A percentile compares a stretch with the other conserved stretches of the same genome.
These are phyloP conservation scores for Fusarium tricinctum DNA, from an alignment of 2,329 filamentous ascomycete genomes.

Conservation along the genomic window DNA sequence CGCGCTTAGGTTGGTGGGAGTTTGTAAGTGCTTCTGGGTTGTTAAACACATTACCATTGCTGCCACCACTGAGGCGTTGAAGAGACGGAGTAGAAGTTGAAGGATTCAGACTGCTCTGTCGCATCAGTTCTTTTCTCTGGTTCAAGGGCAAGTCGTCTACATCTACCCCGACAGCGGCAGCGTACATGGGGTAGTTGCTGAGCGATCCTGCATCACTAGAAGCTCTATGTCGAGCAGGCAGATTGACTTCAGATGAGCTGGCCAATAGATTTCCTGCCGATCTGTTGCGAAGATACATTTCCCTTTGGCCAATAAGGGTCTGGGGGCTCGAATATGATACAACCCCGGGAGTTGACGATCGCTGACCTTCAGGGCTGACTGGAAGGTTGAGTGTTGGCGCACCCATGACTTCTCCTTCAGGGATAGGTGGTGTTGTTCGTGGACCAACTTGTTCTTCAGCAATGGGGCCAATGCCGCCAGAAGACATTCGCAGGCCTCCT, in stretches of 20 bases:
- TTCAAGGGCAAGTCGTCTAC: conserved; percentile 80
- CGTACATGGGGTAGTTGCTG: conserved; percentile 54
- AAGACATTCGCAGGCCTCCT: conserved; percentile 46
- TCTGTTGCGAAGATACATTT: conserved; percentile 67
- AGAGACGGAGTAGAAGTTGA: conserved; percentile 47
- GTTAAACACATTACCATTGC: conserved; percentile 50
- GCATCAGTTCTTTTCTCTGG: conserved; percentile 74
- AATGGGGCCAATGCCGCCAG: conserved; percentile 58
- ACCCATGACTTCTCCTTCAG: conserved; percentile 29
- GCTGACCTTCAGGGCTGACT: conserved; percentile 44
- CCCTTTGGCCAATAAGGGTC: conserved; percentile 69
- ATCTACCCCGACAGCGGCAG: conserved; percentile 56
- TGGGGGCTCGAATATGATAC: conserved; percentile 67
- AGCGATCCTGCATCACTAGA: conserved; percentile 61
- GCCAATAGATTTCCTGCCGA: conserved; percentile 59
- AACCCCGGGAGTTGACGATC: conserved; percentile 59
- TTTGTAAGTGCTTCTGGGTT: conserved; percentile 58
- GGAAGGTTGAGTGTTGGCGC: conserved; percentile 41
- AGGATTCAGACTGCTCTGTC: conserved; percentile 62
- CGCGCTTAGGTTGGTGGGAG: conserved; percentile 68
- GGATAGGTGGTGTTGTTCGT: conserved; percentile 34
- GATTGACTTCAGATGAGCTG: conserved; percentile 47
- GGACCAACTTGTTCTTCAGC: conserved; percentile 57
- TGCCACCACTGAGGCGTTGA: conserved; percentile 46
- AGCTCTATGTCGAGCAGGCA: conserved; percentile 48